Evolutionary conservation across 2,329 filamentous ascomycete species (phyloP), one percentile per base, ranked within the genome.

Genomic region (Botrytis fabae): DNA sequence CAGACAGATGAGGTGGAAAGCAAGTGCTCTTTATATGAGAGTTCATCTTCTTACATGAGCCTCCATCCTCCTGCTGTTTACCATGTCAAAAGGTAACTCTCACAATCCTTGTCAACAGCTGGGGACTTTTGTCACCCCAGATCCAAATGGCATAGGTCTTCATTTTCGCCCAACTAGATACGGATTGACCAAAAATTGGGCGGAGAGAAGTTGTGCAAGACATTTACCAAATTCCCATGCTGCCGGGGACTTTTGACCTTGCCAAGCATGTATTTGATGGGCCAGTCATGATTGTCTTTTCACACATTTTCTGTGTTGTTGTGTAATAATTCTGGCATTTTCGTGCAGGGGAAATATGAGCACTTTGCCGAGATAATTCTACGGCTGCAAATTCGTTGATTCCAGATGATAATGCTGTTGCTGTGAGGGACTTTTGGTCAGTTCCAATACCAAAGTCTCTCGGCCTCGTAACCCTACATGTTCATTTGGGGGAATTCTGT

Each of bases 341-440:
- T 32, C 40, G 32, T 44, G 61, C 61, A 63, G n/a, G 40, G 25
- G 61, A 44, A 44, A 20, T 32, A 8, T 40, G 40, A 63, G 2
- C 9, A 44, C 40, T 10, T 32, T 22, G n/a, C 40, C 40, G 40
- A 61, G 20, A 38, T 18, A 7, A 14, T 40, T 0, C 6, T 4
- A 60, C 3, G 18, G 5, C 35, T 42, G 14, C 35, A 20, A 32
- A 10, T 28, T 9, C 20, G 40, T n/a, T 14, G 2, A 28, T 20
- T 42, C 14, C 38, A 63, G 38, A 63, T 32, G 8, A 44, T 6
- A 28, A 44, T 28, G 25, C 61, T 54, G 22, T 8, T 25, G 46
- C 46, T 62, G 60, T 42, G n/a, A 25, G 60, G 60, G 18, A 63
- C 40, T 64, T 64, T 64, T 32, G 38, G 61, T 64, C 51, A 57